phyloP scores from a whole-genome alignment of 495 filamentous ascomycete species.

The Tuber indicum region DNA sequence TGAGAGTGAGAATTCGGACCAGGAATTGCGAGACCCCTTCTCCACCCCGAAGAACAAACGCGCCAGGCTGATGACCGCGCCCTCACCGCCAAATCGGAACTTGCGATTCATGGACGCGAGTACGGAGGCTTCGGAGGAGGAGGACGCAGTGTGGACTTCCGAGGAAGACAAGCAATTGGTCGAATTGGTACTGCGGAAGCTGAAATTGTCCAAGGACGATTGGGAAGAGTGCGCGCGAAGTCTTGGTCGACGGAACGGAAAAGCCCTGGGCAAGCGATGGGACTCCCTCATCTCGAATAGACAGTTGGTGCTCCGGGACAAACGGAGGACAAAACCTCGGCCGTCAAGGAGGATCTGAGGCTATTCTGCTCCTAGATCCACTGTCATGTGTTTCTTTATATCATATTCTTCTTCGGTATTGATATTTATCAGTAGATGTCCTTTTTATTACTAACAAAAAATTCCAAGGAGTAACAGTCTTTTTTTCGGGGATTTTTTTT shows the following conservation, averaged over 20 bases:
- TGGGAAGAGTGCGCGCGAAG: constrained; percentile 73
- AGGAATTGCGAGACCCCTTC: constrained; percentile 36
- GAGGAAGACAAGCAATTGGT: constrained; percentile 67
- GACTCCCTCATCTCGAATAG: constrained; percentile 43
- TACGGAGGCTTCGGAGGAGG: constrained; percentile 45
- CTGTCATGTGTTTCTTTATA: background rate
- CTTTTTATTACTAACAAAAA: background rate
- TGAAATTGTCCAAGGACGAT: constrained; percentile 63
- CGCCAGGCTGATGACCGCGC: constrained; percentile 34
- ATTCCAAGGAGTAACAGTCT: background rate
- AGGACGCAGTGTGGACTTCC: constrained; percentile 54
- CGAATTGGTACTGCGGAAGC: constrained; percentile 67
- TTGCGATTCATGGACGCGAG: constrained; percentile 41
- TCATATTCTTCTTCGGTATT: constrained; percentile 4
- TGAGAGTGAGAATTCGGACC: constrained; percentile 41
- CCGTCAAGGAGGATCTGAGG: constrained; percentile 15
- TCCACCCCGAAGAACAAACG: constrained; percentile 38
- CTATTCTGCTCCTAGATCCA: background rate
- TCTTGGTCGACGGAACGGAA: constrained; percentile 58
- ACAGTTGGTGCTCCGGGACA: constrained; percentile 32
- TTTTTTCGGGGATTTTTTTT: background rate
- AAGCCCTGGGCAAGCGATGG: constrained; percentile 63
- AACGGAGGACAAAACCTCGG: constrained; percentile 22
- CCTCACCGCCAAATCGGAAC: constrained; percentile 36
- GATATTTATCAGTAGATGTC: constrained; percentile 4